phyloP scores from a whole-genome alignment of 495 filamentous ascomycete species.

The Lasiosphaeria miniovina region DNA sequence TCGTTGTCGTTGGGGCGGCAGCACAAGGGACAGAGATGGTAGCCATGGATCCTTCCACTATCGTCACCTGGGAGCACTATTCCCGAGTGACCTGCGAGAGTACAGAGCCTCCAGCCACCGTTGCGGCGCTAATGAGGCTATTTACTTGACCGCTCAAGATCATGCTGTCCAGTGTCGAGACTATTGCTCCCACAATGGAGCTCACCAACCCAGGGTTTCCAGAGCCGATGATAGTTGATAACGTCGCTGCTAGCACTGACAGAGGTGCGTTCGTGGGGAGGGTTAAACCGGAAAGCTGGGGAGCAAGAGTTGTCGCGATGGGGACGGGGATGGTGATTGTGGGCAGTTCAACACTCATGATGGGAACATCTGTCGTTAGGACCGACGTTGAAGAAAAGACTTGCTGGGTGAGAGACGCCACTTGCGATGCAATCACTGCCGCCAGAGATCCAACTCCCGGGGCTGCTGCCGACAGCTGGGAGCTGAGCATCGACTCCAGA shows the following conservation, averaged over 20 bases:
- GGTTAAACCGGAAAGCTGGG: constrained; percentile 10
- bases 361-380: constrained; percentile 8
- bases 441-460: constrained; percentile 10
- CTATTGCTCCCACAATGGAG: constrained; percentile 15
- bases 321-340: constrained; percentile 11
- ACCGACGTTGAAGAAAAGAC: background rate
- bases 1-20: constrained; percentile 1
- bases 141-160: constrained; percentile 8
- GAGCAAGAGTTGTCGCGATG: constrained; percentile 9
- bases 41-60: constrained; percentile 13
- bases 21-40: constrained; percentile 12
- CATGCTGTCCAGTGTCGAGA: constrained; percentile 15
- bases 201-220: constrained; percentile 10
- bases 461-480: constrained; percentile 1
- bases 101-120: constrained; percentile 8
- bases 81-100: constrained; percentile 3
- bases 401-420: constrained; percentile 5
- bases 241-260: constrained; percentile 9
- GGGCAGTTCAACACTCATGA: constrained; percentile 14
- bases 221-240: constrained; percentile 13
- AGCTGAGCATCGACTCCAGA: constrained; percentile 15
- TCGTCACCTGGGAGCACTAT: constrained; percentile 14
- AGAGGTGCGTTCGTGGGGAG: constrained; percentile 12
- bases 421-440: constrained; percentile 7
- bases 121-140: constrained; percentile 11